Evolutionary conservation across 257 asterid genomes (phyloP), one percentile per base, ranked within the genome.

Genomic region (Solanum verrucosum): DNA sequence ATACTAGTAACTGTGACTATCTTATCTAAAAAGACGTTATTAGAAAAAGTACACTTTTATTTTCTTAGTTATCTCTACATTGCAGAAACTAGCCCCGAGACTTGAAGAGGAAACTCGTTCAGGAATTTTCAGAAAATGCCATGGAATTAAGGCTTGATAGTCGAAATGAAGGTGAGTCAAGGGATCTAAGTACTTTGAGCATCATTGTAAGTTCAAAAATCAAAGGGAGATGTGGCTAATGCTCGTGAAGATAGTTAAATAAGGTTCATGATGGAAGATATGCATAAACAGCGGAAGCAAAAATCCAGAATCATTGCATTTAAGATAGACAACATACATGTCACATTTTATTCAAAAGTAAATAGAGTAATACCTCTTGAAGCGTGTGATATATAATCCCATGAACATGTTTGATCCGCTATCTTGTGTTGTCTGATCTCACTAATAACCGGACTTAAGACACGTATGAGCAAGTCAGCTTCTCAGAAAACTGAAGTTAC

Each of bases 231-330:
- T 31, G 90, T 42, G 13, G 74, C 31, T 1, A 89, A 29, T 60
- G 10, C 29, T 59, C 38, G 35, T 72, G 65, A 56, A 56, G 18
- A 65, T 83, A 87, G 18, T 90, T 52, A 49, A 91, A 83, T 59
- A 94, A 89, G 92, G 13, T 92, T 83, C n/a, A 63, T 63, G 31
- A 63, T 9, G 31, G 71, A 63, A 63, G 15, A 63, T 63, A 63
- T 63, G 31, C 31, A 63, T 42, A 42, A 42, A 10, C 46, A 42
- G 49, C 49, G 49, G 27, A 63, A 63, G 35, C 74, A 68, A 67
- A 67, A 27, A 68, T 8, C 74, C 21, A 67, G 34, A 25, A 27
- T 67, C 35, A n/a, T 67, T 67, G 18, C 35, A 67, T 67, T 1
- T 31, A 29, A 27, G 5, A 68, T 67, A 25, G 73, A 12, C 34